Base-by-base conservation (phyloP, 164 flowering plant genomes). In the Vitis rupestris region DNA sequence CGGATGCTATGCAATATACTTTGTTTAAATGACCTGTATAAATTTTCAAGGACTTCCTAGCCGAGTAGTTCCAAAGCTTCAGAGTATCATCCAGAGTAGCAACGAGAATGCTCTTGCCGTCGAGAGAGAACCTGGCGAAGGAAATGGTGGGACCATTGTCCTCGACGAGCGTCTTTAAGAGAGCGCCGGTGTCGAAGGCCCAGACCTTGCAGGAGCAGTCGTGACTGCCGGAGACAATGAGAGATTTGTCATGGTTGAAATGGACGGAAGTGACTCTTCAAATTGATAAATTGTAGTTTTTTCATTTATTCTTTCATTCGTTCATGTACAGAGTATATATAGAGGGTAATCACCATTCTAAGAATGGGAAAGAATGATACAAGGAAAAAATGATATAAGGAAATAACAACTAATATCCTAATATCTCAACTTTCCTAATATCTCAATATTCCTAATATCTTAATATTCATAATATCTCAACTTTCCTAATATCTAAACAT, bases 151-250 rank as follows among this genome's bases (percentile, higher is more conserved):
- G 93, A 44, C 52, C 76, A 69, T 82, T 84, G 51, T 86, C 97
- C 66, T 91, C 91, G 50, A 91, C 84, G 2, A 91, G 76, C 4
- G 86, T 82, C 84, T 87, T 91, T 76, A 90, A 70, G 52, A 81
- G 79, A 0, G 77, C 70, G 1, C 97, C 98, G 2, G 79, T 80
- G 4, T 70, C 81, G 4, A 90, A 81, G 68, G 89, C 98, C 99
- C 99, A 95, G 51, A 93, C 88, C 84, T 88, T 89, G 71, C 98
- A 93, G n/a, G 85, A 73, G 9, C 99, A 98, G 63, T 95, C 98
- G 56, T 89, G 97, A 64, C 93, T 87, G 1, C 89, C 95, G 0
- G 97, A 88, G 1, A 95, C 98, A 62, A 93, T 90, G 69, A 90
- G 79, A n/a, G 91, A 85, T 0, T 94, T 98, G 31, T 95, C 98